Base-by-base conservation (phyloP, 257 asterid genomes). In the Plectranthus barbatus region DNA sequence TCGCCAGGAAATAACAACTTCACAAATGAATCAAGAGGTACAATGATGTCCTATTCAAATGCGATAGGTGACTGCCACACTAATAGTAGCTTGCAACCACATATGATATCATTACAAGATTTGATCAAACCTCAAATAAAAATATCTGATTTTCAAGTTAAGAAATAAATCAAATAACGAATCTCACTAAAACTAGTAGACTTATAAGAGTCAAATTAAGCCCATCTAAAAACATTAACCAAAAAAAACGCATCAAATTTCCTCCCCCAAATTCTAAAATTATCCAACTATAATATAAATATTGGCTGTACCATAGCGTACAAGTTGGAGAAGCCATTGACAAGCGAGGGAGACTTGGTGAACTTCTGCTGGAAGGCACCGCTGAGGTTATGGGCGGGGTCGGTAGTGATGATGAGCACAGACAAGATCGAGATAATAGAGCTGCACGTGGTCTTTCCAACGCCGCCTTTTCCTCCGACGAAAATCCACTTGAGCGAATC, bases 391-490 rank as follows among this genome's bases (percentile, higher is more conserved):
- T 91, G 98, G 2, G 98, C 98, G 9, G 98, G 98, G 70, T 91
- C 98, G 53, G 96, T 91, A 74, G 98, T 86, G 74, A 91, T 91
- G 68, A 91, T 74, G 68, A 91, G 94, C 70, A 91, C 98, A 34
- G 98, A 88, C 72, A 91, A 77, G 60, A 85, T 83, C 12, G 92
- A 80, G 13, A 91, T 60, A 20, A 82, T 83, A 24, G 96, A 91
- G 81, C 97, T 88, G 69, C 98, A 92, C 3, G 98, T 92, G 5
- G 98, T 92, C 70, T 92, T 86, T 1, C 97, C 98, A 9, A 92
- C 97, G 23, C 98, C 98, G 26, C 98, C 97, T 70, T 92, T 92
- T 1, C 98, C 98, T 13, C 98, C 97, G 20, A 92, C 98, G 72
- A 92, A 92, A 31, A 92, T 89, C 98, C 97, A 92, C 71, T 92